These are phyloP conservation scores for Ambispora gerdemannii DNA, from an alignment of 192 early-diverging fungal genomes.

Conservation along the genomic window DNA sequence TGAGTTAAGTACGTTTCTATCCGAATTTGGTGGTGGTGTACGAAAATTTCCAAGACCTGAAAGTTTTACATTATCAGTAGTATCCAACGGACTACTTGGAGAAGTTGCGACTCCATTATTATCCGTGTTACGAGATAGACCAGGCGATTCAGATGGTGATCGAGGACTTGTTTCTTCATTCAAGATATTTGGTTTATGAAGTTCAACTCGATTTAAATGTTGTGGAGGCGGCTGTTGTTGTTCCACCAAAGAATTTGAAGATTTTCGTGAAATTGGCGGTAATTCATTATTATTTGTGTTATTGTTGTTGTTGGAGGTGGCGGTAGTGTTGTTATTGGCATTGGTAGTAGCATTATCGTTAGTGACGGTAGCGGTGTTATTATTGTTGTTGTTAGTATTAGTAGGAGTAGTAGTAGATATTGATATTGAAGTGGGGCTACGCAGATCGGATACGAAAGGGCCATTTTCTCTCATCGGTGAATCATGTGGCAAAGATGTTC, in stretches of 20 bases:
- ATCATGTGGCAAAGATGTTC: background rate
- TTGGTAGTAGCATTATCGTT: background rate
- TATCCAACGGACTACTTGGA: constrained; percentile 3
- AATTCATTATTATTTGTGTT: background rate
- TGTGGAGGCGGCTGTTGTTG: background rate
- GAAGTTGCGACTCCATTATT: background rate
- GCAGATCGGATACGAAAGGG: background rate
- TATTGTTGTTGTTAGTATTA: background rate
- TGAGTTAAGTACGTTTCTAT: background rate
- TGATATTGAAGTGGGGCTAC: background rate
- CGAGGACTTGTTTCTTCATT: constrained; percentile 19
- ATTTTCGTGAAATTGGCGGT: constrained; percentile 12
- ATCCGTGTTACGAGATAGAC: constrained; percentile 1
- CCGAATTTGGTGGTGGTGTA: too few species aligned
- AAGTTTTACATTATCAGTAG: constrained; percentile 3
- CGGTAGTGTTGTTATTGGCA: background rate
- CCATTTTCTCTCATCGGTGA: constrained; percentile 23
- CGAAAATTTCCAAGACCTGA: background rate
- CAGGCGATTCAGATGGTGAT: background rate
- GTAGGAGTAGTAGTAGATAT: background rate
- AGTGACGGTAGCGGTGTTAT: background rate
- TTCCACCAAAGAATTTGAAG: constrained; percentile 11
- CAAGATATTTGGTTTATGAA: constrained; percentile 11
- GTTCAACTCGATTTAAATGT: background rate
- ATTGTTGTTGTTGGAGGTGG: constrained; percentile 13